Base-by-base conservation (phyloP, 2,329 filamentous ascomycete species). In the Tolypocladium pustulatum region DNA sequence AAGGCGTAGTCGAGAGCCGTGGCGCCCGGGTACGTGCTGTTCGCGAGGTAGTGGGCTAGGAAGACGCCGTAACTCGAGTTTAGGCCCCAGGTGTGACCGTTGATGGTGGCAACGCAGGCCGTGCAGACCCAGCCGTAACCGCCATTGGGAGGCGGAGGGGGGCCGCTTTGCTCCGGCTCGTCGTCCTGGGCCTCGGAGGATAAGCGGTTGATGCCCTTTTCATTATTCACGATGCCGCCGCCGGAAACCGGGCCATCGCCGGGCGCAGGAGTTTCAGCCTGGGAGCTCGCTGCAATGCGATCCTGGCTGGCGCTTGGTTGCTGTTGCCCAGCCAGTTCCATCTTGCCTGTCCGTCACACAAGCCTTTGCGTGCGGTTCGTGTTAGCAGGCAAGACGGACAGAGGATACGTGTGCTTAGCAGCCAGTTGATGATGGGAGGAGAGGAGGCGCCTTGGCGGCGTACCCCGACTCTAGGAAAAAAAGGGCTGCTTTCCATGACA, bases 1-100 rank as follows among this genome's bases (percentile, higher is more conserved):
- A 93, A 91, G 46, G 89, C 89, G 70, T 87, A 92, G 7, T 85
- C 79, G 2, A 92, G 78, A 2, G 81, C 73, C 0, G 82, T 84
- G 2, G 87, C 81, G 17, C 81, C 83, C 0, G 83, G 80, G 62
- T 88, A 91, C 27, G 79, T 77, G 57, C 84, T 75, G 55, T 80
- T 81, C 22, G 78, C 75, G 20, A 84, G 73, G 60, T 83, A 83
- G 64, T 83, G 77, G 5, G 81, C 81, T 5, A 84, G 74, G 64
- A 84, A 85, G 40, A 84, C 79, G 46, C 70, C 69, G 53, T 74
- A 74, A 60, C 66, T 72, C 37, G 71, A 72, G 68, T 90, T 91
- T 61, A 91, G 74, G 9, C 88, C 88, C 88, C 88, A 91, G 1
- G 87, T 90, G 67, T 90, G 87, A 9, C 79, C 83, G 67, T 88